Evolutionary conservation across 1,139 yeast species (phyloP).

Genomic region (Yarrowia galli): DNA sequence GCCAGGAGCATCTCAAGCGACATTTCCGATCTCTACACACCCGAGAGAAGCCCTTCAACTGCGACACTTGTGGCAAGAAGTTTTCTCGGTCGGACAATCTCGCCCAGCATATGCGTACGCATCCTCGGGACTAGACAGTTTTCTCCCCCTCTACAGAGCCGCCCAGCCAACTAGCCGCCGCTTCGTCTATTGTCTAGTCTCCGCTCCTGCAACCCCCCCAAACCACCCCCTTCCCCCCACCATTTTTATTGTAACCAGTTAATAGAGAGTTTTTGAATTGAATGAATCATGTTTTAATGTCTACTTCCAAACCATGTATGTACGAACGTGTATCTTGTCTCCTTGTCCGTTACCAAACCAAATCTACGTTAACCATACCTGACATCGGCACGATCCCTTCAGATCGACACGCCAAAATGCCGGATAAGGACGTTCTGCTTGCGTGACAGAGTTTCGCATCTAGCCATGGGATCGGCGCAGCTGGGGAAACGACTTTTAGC

Average conservation of each 20-base stretch:
- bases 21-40: constrained; percentile 75
- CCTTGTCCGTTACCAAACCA: neutral
- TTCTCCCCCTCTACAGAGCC: too few species aligned
- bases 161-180: too few species aligned
- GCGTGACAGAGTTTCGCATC: constrained; percentile 26
- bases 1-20: constrained; percentile 81
- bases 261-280: constrained; percentile 31
- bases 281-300: constrained; percentile 19
- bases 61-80: constrained; percentile 73
- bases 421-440: constrained; percentile 13
- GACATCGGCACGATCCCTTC: constrained; percentile 31
- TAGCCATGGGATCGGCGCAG: constrained; percentile 10
- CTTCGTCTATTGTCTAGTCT: neutral
- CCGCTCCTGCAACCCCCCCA: constrained; percentile 11
- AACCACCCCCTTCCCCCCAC: neutral
- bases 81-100: constrained; percentile 79
- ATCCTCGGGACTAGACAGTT: constrained; percentile 45
- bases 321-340: neutral
- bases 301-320: neutral
- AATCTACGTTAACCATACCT: constrained; percentile 27
- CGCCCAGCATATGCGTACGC: constrained; percentile 77
- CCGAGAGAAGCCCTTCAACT: constrained; percentile 75
- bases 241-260: constrained; percentile 35
- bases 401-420: constrained; percentile 28
- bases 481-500: constrained; percentile 7